These are phyloP conservation scores for Globisporangium megalacanthum DNA, from an alignment of 352 stramenopile species.

Conservation along the genomic window DNA sequence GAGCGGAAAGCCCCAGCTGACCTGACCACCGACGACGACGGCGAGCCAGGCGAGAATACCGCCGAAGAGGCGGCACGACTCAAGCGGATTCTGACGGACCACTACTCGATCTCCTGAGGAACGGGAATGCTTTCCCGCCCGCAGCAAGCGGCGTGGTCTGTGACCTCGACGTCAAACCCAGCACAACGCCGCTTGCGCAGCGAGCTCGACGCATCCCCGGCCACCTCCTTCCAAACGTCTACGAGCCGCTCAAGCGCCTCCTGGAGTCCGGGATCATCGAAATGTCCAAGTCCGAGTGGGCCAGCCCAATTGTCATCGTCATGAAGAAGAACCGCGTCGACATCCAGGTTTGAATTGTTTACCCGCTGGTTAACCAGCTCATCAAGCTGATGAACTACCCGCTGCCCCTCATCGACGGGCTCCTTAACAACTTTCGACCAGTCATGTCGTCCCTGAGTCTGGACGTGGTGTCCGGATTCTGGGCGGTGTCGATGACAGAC, in stretches of 20 bases:
- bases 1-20: neutral
- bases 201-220: neutral
- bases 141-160: neutral
- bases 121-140: neutral
- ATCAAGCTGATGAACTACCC: too few relatives aligned
- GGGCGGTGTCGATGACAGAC: constrained; percentile 12
- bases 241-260: neutral
- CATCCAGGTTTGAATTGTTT: too few relatives aligned
- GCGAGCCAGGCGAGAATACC: neutral
- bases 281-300: neutral
- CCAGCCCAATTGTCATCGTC: too few relatives aligned
- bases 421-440: constrained; percentile 7
- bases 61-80: neutral
- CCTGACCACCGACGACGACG: neutral
- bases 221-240: neutral
- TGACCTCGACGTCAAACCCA: neutral
- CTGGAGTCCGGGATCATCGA: neutral
- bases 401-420: too few relatives aligned
- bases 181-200: neutral
- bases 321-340: too few relatives aligned
- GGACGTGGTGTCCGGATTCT: constrained; percentile 9
- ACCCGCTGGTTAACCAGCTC: too few relatives aligned
- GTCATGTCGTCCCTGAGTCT: constrained; percentile 5
- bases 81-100: neutral
- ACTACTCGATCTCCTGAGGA: neutral